Percentiles rank a stretch among this genome's conserved stretches.
Conservation (phyloP, 768 basidiomycete genomes). For the Leccinum sublutescens region DNA sequence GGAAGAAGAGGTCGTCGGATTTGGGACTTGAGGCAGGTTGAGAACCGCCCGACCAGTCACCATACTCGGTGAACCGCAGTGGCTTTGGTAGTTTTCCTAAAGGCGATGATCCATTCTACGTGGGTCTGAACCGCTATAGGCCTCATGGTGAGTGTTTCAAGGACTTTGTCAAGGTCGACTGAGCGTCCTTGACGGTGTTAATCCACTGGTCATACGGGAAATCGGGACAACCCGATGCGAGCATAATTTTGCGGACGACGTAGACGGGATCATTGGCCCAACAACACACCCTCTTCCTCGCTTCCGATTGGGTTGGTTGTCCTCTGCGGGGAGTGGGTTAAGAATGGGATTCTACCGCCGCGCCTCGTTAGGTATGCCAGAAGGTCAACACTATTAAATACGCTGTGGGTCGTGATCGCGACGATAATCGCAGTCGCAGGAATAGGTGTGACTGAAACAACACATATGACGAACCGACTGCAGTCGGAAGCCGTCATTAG, state of each 20-base stretch:
- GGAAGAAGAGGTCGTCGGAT: background rate
- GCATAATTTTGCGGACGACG: background rate
- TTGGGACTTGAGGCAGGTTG: no score
- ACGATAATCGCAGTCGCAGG: slow-evolving; percentile 18
- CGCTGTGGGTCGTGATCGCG: slow-evolving; percentile 13
- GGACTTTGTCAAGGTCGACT: background rate
- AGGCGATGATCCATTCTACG: background rate
- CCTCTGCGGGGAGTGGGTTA: background rate
- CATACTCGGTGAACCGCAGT: background rate
- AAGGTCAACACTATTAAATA: no score
- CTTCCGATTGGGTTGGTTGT: background rate
- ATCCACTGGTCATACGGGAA: background rate
- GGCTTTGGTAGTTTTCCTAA: background rate
- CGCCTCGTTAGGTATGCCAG: no score
- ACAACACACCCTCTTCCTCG: background rate
- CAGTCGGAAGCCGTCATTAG: slow-evolving; percentile 5
- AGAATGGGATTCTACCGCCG: no score
- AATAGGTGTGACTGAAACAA: background rate
- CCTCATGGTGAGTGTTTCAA: background rate
- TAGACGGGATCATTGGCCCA: background rate
- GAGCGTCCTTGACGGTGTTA: background rate
- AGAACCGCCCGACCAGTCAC: background rate
- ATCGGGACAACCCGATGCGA: background rate
- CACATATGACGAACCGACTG: slow-evolving; percentile 10
- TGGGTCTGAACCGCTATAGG: background rate